Conservation (phyloP, 805 yeast genomes). For the Wickerhamiella galacta region DNA sequence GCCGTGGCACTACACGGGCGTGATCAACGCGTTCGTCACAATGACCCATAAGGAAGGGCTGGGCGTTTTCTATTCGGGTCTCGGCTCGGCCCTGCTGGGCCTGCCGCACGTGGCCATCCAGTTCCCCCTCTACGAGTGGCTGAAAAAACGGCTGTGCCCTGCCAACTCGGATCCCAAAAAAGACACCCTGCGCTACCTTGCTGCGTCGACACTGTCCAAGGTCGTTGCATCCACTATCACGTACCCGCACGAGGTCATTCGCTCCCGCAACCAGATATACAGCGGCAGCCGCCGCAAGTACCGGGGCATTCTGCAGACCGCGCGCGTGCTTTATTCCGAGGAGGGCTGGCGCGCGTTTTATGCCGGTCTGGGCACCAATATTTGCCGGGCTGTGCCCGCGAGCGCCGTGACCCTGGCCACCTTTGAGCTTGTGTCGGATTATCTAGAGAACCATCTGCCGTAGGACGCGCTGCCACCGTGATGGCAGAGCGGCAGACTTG, state of each 20-base stretch:
- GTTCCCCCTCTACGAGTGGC: constrained; percentile 79
- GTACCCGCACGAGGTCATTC: constrained; percentile 86
- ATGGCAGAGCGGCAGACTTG: too few relatives aligned
- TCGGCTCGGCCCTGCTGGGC: constrained; percentile 81
- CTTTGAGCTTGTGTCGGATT: constrained; percentile 37
- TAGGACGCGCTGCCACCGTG: too few relatives aligned
- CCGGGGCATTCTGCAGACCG: constrained; percentile 23
- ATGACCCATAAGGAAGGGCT: constrained; percentile 73
- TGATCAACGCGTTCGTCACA: constrained; percentile 64
- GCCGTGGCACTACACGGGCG: constrained; percentile 45
- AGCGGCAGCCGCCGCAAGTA: constrained; percentile 13
- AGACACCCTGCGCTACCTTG: constrained; percentile 24
- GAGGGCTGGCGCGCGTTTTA: constrained; percentile 79
- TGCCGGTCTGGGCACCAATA: constrained; percentile 72
- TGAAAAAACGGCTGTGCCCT: constrained; percentile 31
- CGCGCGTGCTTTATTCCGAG: constrained; percentile 29
- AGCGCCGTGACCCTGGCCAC: constrained; percentile 89
- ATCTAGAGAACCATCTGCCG: too few relatives aligned
- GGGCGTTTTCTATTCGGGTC: constrained; percentile 69
- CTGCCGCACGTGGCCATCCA: constrained; percentile 88
- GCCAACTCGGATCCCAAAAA: constrained; percentile 6
- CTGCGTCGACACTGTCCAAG: constrained; percentile 67
- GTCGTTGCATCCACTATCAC: constrained; percentile 79
- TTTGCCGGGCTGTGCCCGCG: constrained; percentile 85
- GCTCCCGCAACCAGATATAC: constrained; percentile 81